Conservation (phyloP, 306 rosid species). For the Medicago ruthenica region DNA sequence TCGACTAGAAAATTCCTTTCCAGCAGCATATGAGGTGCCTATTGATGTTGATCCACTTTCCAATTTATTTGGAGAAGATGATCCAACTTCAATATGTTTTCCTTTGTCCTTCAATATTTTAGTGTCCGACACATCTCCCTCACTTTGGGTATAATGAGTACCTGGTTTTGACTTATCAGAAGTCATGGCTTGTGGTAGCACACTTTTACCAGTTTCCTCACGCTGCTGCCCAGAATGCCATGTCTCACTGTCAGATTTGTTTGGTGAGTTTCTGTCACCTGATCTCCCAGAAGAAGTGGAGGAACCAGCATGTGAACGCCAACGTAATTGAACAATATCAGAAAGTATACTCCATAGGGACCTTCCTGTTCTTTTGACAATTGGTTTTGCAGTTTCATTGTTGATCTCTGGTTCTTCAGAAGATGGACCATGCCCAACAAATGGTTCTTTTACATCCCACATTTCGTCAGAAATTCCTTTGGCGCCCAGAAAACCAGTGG, state of each 20-base stretch:
- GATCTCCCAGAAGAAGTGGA: constrained; percentile 57
- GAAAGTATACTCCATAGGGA: constrained; percentile 69
- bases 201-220: constrained; percentile 58
- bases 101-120: constrained; percentile 50
- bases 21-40: constrained; percentile 59
- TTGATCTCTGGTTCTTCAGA: constrained; percentile 56
- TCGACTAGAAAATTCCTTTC: constrained; percentile 54
- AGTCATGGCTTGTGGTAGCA: constrained; percentile 49
- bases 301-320: constrained; percentile 66
- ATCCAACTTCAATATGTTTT: constrained; percentile 57
- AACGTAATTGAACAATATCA: constrained; percentile 69
- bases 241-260: constrained; percentile 70
- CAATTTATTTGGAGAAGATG: constrained; percentile 50
- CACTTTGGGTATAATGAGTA: constrained; percentile 44
- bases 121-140: constrained; percentile 51
- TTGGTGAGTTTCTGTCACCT: constrained; percentile 64
- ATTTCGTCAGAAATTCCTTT: constrained; percentile 84
- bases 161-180: constrained; percentile 50
- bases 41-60: constrained; percentile 57
- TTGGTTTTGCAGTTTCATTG: constrained; percentile 46
- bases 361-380: constrained; percentile 78
- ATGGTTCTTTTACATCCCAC: constrained; percentile 69
- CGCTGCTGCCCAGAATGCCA: constrained; percentile 80
- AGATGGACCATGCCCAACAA: constrained; percentile 48
- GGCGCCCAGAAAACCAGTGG: constrained; percentile 66